These are phyloP conservation scores for Colletotrichum sp. DNA, from an alignment of 2,329 filamentous ascomycete genomes.

Conservation along the genomic window DNA sequence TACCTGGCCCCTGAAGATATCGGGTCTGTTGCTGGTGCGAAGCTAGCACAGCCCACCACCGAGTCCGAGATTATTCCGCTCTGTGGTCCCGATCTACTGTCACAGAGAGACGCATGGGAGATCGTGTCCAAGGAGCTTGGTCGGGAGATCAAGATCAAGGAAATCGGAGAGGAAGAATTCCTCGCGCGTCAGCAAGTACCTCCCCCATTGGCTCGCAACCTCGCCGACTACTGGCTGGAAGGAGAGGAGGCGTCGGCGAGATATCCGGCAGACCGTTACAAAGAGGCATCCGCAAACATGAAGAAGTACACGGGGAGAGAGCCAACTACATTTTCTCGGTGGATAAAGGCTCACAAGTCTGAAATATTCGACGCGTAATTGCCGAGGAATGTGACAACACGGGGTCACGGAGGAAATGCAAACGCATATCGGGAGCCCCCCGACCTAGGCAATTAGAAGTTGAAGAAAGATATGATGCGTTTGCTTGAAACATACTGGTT, in stretches of 20 bases:
- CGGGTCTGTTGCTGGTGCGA: constrained; percentile 43
- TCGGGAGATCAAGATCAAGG: constrained; percentile 26
- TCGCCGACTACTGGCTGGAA: not conserved
- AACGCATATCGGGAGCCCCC: not conserved
- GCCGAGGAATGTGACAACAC: accelerated
- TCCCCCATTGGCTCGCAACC: not conserved
- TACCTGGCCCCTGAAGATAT: constrained; percentile 48
- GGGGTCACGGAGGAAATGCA: not conserved
- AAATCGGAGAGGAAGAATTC: not conserved
- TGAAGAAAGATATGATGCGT: not conserved
- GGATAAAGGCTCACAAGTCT: not conserved
- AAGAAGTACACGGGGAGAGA: not conserved
- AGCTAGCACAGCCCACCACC: constrained; percentile 38
- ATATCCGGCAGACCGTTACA: not conserved
- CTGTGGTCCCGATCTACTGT: constrained; percentile 38
- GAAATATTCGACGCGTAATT: not conserved
- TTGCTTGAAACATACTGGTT: not conserved
- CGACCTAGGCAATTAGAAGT: not conserved
- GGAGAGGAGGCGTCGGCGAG: not conserved
- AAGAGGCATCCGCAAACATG: not conserved
- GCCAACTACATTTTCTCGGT: not conserved
- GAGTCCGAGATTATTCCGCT: constrained; percentile 36
- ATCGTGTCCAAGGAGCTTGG: constrained; percentile 34
- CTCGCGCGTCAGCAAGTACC: not conserved
- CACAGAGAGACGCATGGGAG: constrained; percentile 30